These are phyloP conservation scores for Umbelopsis sp. DNA, from an alignment of 192 early-diverging fungal genomes.

Conservation along the genomic window DNA sequence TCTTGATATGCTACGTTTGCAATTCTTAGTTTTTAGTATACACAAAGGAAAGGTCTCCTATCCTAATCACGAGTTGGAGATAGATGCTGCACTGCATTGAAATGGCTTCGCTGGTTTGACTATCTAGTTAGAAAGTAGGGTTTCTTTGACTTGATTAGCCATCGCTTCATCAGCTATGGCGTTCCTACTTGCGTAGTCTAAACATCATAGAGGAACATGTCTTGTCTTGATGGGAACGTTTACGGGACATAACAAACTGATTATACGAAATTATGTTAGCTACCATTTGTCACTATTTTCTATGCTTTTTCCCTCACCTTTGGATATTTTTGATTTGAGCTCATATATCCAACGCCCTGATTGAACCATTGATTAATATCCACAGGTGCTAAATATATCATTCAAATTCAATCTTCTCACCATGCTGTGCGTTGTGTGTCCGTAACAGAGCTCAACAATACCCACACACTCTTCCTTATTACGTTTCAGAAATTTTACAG, in stretches of 20 bases:
- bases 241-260: constrained; percentile 5
- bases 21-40: too few relatives aligned
- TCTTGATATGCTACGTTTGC: too few relatives aligned
- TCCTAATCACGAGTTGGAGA: too few relatives aligned
- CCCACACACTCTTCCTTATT: neutral
- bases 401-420: constrained; percentile 29
- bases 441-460: constrained; percentile 63
- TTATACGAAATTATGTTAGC: neutral
- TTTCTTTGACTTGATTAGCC: neutral
- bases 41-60: too few relatives aligned
- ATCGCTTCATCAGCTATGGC: neutral
- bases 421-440: constrained; percentile 77
- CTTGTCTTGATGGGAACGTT: neutral
- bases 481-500: constrained; percentile 7
- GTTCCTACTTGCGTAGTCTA: neutral
- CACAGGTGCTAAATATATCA: neutral
- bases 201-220: neutral
- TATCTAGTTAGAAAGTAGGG: neutral
- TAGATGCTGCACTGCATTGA: too few relatives aligned
- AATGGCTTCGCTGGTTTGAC: too few relatives aligned
- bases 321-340: neutral
- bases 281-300: neutral
- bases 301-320: neutral
- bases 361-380: neutral
- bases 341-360: constrained; percentile 5